These are phyloP conservation scores for Canavalia ensiformis DNA, from an alignment of 306 rosid genomes.

Conservation along the genomic window DNA sequence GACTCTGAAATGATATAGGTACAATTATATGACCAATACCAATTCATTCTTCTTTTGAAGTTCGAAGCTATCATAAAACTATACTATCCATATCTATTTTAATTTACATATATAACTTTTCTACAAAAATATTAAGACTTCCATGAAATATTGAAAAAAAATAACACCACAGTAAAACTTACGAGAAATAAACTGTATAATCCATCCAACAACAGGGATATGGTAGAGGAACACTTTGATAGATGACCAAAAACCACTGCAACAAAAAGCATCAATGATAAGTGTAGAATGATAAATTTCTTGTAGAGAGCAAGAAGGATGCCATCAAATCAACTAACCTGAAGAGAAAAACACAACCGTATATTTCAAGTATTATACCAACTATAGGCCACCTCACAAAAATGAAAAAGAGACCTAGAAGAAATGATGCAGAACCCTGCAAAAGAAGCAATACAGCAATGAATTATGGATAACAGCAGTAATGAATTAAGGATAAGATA, in stretches of 20 bases:
- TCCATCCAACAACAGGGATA: conserved; percentile 89
- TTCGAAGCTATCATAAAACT: not conserved
- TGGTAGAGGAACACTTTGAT: conserved; percentile 77
- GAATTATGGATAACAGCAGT: not conserved
- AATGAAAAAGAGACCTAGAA: conserved; percentile 87
- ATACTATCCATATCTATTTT: not conserved
- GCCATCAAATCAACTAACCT: conserved; percentile 74
- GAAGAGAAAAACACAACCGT: conserved; percentile 78
- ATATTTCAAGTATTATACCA: conserved; percentile 84
- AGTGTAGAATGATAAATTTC: conserved; percentile 27
- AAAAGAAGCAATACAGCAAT: conserved; percentile 34
- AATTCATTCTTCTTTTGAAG: not conserved
- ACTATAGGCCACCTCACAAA: conserved; percentile 92
- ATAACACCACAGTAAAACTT: conserved; percentile 47
- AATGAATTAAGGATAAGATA: conserved; percentile 16
- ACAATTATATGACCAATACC: conserved; percentile 18
- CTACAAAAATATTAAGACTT: not conserved
- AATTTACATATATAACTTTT: not conserved
- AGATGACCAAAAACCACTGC: conserved; percentile 92
- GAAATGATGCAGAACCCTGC: conserved; percentile 92
- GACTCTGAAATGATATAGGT: not conserved
- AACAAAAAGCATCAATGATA: conserved; percentile 48
- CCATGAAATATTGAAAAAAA: conserved; percentile 36
- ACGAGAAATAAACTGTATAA: conserved; percentile 78
- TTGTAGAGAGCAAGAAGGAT: conserved; percentile 41